Base-by-base conservation (phyloP, 202 grass and related monocot species). In the Eragrostis tef region DNA sequence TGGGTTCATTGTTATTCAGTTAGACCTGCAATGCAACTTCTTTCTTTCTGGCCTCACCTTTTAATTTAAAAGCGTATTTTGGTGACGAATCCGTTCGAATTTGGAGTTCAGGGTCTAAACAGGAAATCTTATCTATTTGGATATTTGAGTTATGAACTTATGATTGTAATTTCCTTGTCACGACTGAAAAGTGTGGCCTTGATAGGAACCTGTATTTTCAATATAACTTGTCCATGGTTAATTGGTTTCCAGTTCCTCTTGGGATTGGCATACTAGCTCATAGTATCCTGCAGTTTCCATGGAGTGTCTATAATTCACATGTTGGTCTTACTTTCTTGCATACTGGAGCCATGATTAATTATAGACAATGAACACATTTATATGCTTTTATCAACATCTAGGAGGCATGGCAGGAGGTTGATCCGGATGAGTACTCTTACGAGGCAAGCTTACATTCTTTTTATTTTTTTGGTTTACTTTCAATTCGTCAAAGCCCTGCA, bases 371-470 rank as follows among this genome's bases (percentile, higher is more conserved):
- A 64, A 74, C 19, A 56, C 17, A 4, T 90, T 2, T 66, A 29
- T 73, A 51, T 85, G 14, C 34, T 79, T 86, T 52, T 63, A 70
- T 68, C 20, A 79, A 86, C 74, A 88, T 25, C 42, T 74, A 98
- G 96, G 96, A 99, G 88, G 85, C 90, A 71, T 99, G 96, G 96
- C 90, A 99, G 71, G 96, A 99, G 81, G 85, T 93, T 88, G 96
- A 99, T 86, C 90, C 90, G 54, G 96, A 96, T 53, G 96, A 99
- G 86, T 99, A 92, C 52, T 93, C 87, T 48, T 99, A 99, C 56
- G 96, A 99, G 90, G 96, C 81, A 93, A 73, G 83, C 79, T 74
- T 17, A 31, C 48, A 67, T 77, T 57, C 47, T 74, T 79, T n/a
- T n/a, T n/a, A n/a, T n/a, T n/a, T n/a, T 50, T 15, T 24, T 51